Percentiles rank a stretch among this genome's conserved stretches.
phyloP scores from a whole-genome alignment of 2,329 filamentous ascomycete species.

The Alternaria alternata region DNA sequence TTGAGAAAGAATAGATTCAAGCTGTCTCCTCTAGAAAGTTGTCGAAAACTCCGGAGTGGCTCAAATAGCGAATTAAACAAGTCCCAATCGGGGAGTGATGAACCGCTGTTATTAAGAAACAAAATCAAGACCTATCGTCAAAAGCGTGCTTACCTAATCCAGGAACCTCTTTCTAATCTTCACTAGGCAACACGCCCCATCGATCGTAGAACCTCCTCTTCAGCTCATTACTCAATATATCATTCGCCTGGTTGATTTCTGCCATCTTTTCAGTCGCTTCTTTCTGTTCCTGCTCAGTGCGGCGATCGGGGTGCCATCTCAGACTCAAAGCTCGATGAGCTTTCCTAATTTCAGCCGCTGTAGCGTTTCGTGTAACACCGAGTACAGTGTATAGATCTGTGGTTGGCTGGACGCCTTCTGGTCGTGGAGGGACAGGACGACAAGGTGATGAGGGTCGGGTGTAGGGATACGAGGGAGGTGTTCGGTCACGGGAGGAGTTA shows the following conservation, averaged over 20 bases:
- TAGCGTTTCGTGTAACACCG: constrained; percentile 77
- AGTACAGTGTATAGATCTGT: constrained; percentile 81
- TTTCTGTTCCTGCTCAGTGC: constrained; percentile 10
- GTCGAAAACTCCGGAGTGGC: rapidly evolving
- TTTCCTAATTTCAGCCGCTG: constrained; percentile 87
- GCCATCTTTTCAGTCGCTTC: constrained; percentile 34
- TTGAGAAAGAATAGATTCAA: background rate
- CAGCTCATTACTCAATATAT: constrained; percentile 24
- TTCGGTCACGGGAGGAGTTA: background rate
- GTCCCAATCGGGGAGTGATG: too few relatives aligned
- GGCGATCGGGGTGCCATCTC: constrained; percentile 85
- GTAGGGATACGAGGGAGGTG: background rate
- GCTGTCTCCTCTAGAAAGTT: too few relatives aligned
- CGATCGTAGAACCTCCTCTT: constrained; percentile 28
- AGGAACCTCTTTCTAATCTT: background rate
- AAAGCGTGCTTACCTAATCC: too few relatives aligned
- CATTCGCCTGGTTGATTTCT: constrained; percentile 31
- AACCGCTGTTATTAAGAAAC: too few relatives aligned
- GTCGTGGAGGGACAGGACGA: background rate
- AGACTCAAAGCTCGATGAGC: constrained; percentile 94
- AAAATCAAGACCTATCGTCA: rapidly evolving
- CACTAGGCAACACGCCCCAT: constrained; percentile 13
- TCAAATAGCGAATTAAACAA: too few relatives aligned
- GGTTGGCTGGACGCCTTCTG: background rate
- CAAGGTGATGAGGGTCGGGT: background rate